These are phyloP conservation scores for Colletotrichum caudatum DNA, from an alignment of 2,329 filamentous ascomycete species.

Conservation along the genomic window DNA sequence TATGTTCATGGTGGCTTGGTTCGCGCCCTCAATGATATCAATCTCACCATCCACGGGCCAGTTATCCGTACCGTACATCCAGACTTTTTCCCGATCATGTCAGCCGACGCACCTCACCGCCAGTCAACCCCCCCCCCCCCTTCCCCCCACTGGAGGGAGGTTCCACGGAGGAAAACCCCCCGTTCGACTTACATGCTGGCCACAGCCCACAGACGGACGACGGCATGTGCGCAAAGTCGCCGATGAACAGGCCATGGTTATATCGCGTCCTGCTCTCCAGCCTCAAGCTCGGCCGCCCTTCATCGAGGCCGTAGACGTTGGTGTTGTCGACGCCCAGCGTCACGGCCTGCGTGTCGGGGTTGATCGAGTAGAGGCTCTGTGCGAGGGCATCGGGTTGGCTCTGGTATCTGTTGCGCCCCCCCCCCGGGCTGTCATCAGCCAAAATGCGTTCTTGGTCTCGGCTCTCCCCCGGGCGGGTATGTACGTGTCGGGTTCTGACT, in stretches of 20 bases:
- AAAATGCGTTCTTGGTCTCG: neutral
- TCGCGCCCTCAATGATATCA: slow-evolving; percentile 79
- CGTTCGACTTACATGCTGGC: slow-evolving; percentile 71
- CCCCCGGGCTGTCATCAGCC: neutral
- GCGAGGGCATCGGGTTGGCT: slow-evolving; percentile 54
- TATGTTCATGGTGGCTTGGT: slow-evolving; percentile 68
- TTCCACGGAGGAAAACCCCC: neutral
- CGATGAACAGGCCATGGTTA: slow-evolving; percentile 75
- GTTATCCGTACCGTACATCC: slow-evolving; percentile 63
- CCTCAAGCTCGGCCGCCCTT: slow-evolving; percentile 71
- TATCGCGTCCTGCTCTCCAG: slow-evolving; percentile 74
- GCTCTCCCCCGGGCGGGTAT: neutral
- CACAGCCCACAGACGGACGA: slow-evolving; percentile 77
- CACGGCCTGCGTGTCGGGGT: slow-evolving; percentile 56
- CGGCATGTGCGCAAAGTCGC: slow-evolving; percentile 81
- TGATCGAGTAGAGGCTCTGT: slow-evolving; percentile 57
- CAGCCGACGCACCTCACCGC: neutral
- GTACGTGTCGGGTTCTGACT: neutral
- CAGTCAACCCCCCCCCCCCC: too few relatives aligned
- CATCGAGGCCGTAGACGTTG: slow-evolving; percentile 52
- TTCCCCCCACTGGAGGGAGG: too few relatives aligned
- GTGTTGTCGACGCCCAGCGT: slow-evolving; percentile 59
- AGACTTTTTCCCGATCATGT: slow-evolving; percentile 53
- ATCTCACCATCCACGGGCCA: slow-evolving; percentile 76
- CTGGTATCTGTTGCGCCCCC: slow-evolving; percentile 54